Evolutionary conservation across 2,329 filamentous ascomycete genomes (phyloP).

Genomic region (Paecilomyces niveus): DNA sequence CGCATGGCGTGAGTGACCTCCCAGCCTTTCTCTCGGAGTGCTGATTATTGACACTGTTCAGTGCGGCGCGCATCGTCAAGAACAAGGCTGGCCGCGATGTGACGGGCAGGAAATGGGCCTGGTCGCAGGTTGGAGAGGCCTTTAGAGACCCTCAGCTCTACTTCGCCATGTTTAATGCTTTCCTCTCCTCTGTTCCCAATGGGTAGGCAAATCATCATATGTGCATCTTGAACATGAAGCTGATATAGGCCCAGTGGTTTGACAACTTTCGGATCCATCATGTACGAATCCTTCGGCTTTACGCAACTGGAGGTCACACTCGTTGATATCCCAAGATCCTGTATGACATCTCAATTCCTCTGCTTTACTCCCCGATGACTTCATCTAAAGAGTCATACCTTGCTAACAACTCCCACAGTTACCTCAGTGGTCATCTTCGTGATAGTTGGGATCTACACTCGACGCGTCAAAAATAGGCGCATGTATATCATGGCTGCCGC

Average conservation of each 20-base stretch:
- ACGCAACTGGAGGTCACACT: neutral
- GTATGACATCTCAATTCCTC: neutral
- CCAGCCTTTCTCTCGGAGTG: neutral
- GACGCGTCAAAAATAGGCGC: neutral
- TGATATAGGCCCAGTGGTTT: neutral
- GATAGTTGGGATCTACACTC: neutral
- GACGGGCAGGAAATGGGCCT: neutral
- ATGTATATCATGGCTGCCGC: neutral
- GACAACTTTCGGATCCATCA: conserved; percentile 7
- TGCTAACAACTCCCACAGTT: neutral
- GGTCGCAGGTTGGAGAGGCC: neutral
- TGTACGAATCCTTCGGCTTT: conserved; percentile 17
- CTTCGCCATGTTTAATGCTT: conserved; percentile 4
- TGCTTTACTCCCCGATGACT: neutral
- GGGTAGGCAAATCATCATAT: neutral
- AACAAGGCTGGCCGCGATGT: neutral
- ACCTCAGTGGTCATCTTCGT: neutral
- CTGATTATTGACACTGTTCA: neutral
- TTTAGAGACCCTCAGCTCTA: neutral
- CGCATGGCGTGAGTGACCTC: neutral
- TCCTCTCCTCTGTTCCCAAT: conserved; percentile 5
- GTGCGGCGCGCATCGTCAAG: neutral
- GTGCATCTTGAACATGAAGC: neutral
- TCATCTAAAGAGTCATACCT: neutral
- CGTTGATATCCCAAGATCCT: neutral